Conservation (phyloP, 208 protist species). For the Acanthamoeba sp. region DNA sequence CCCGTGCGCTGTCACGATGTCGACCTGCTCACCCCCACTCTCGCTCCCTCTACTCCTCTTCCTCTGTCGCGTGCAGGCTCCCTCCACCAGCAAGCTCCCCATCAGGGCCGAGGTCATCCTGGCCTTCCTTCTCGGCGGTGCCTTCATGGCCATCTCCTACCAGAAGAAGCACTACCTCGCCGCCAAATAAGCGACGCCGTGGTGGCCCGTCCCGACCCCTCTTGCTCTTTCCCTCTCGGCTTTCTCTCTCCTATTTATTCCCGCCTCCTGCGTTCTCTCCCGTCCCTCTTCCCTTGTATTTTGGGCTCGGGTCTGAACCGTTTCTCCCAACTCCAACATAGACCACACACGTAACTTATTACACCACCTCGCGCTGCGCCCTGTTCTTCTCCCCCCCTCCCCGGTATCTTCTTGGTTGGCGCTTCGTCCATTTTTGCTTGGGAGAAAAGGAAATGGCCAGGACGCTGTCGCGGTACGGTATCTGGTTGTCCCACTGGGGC, state of each 20-base stretch:
- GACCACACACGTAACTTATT: no score
- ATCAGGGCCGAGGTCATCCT: conserved; percentile 56
- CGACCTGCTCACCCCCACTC: not conserved
- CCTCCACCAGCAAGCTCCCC: conserved; percentile 70
- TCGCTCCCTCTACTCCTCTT: not conserved
- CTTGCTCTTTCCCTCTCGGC: not conserved
- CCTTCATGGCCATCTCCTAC: conserved; percentile 52
- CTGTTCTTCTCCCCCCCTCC: no score
- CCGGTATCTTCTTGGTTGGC: no score
- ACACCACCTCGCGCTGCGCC: no score
- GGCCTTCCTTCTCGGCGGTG: conserved; percentile 56
- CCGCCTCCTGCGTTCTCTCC: not conserved
- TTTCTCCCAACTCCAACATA: no score
- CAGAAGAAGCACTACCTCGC: conserved; percentile 75
- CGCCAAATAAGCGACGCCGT: conserved; percentile 59
- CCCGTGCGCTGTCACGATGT: not conserved
- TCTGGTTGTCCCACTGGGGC: no score
- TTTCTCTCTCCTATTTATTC: conserved; percentile 14
- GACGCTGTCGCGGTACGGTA: no score
- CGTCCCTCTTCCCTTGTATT: no score
- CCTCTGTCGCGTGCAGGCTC: not conserved
- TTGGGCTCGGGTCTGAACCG: no score
- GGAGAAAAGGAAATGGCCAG: no score
- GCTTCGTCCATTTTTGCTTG: no score
- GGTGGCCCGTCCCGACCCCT: no score